Conservation (phyloP, 2,329 filamentous ascomycete species). For the Monosporascus sp. region DNA sequence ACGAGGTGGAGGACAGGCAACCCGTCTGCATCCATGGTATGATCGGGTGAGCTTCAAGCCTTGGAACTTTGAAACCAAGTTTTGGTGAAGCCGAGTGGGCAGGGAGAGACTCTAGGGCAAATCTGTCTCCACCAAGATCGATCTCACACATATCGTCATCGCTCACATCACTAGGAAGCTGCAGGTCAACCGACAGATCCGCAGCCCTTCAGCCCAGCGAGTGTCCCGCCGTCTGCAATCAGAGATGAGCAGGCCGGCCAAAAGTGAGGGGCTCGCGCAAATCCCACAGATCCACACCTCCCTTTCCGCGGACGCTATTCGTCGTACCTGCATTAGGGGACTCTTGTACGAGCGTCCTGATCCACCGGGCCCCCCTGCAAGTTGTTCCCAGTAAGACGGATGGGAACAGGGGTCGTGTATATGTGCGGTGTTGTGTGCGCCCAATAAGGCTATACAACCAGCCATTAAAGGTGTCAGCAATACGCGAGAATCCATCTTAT, state of each 20-base stretch:
- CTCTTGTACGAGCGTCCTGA: neutral
- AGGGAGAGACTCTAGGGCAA: neutral
- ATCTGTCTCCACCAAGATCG: neutral
- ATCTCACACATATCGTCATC: neutral
- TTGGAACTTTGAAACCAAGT: neutral
- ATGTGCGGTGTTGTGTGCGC: neutral
- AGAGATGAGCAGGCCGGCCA: neutral
- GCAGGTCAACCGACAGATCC: neutral
- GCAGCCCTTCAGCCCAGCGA: neutral
- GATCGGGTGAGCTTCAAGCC: neutral
- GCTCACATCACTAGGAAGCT: neutral
- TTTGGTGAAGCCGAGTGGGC: neutral
- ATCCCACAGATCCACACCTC: neutral
- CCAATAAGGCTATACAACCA: neutral
- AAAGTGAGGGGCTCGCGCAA: neutral
- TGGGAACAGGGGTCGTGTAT: neutral
- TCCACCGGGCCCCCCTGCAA: neutral
- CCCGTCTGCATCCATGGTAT: too few relatives aligned
- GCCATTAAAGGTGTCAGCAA: neutral
- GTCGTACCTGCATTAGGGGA: neutral
- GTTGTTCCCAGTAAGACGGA: neutral
- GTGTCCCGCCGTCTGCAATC: neutral
- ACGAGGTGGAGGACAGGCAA: too few relatives aligned
- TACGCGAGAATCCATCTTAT: conserved; percentile 7
- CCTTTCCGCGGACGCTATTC: neutral